phyloP scores from a whole-genome alignment of 768 basidiomycete genomes.

The Mycena venus region DNA sequence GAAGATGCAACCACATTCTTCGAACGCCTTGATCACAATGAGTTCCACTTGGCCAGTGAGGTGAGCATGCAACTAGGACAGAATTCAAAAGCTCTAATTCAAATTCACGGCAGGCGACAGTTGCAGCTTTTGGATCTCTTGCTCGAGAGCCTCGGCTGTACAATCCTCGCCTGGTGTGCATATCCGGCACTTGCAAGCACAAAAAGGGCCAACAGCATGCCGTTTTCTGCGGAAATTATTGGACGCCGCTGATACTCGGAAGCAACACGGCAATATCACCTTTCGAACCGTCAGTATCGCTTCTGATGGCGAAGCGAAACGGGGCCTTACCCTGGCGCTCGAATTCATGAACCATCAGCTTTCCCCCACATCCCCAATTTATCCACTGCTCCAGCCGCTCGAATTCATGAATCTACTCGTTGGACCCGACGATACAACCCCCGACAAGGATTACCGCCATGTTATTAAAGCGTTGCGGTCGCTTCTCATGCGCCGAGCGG shows the following conservation, averaged over 20 bases:
- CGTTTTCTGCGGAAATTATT: constrained; percentile 19
- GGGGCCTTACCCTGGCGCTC: constrained; percentile 23
- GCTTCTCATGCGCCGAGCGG: constrained; percentile 38
- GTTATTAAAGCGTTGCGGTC: constrained; percentile 42
- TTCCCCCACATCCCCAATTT: constrained; percentile 36
- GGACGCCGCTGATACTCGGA: neutral
- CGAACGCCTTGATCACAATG: neutral
- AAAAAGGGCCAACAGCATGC: constrained; percentile 27
- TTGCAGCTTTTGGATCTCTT: constrained; percentile 26
- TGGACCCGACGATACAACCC: constrained; percentile 46
- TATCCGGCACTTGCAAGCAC: constrained; percentile 37
- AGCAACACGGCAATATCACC: neutral
- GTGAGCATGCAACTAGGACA: constrained; percentile 7
- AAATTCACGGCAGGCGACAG: constrained; percentile 24
- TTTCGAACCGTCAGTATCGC: constrained; percentile 28
- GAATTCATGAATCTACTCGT: constrained; percentile 39
- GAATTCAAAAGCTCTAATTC: neutral
- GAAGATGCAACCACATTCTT: constrained; percentile 18
- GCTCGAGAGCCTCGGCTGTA: constrained; percentile 19
- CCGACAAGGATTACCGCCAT: constrained; percentile 49
- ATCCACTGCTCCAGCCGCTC: constrained; percentile 27
- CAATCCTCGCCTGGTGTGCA: constrained; percentile 30
- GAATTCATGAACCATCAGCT: constrained; percentile 21
- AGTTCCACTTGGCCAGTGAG: constrained; percentile 33
- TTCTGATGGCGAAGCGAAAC: constrained; percentile 32